Conservation (phyloP, 495 filamentous ascomycete species). For the Amorphotheca resinae region DNA sequence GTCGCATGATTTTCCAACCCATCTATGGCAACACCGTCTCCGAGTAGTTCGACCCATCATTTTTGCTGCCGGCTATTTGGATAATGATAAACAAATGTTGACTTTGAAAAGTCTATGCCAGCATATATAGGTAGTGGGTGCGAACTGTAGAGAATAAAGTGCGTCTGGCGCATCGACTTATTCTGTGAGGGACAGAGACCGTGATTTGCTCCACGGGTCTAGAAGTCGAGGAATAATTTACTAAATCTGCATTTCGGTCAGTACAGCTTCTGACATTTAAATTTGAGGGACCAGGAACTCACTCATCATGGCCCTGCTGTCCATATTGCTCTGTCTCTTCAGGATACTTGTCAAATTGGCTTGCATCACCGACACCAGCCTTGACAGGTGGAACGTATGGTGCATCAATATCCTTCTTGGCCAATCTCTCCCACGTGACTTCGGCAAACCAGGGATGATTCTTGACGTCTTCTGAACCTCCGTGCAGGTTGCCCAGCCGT, state of each 20-base stretch:
- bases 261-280: constrained; percentile 3
- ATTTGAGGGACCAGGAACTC: constrained; percentile 30
- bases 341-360: constrained; percentile 95
- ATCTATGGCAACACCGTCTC: constrained; percentile 1
- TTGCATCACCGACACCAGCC: constrained; percentile 86
- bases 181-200: no score
- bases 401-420: constrained; percentile 93
- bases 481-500: constrained; percentile 84
- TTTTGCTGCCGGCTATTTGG: constrained; percentile 5
- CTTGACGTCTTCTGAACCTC: constrained; percentile 89
- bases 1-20: not conserved
- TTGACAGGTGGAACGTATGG: constrained; percentile 96
- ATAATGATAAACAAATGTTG: constrained; percentile 1
- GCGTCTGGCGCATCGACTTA: no score
- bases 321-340: constrained; percentile 93
- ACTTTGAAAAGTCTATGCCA: not conserved
- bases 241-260: constrained; percentile 42
- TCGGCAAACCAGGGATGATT: constrained; percentile 92
- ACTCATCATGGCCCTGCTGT: constrained; percentile 64
- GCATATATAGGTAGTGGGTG: constrained; percentile 3
- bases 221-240: constrained; percentile 64
- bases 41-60: constrained; percentile 3
- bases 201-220: no score
- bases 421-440: constrained; percentile 91
- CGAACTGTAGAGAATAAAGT: not conserved